Conservation (phyloP, 768 basidiomycete genomes). For the Phaffia tasmanica region DNA sequence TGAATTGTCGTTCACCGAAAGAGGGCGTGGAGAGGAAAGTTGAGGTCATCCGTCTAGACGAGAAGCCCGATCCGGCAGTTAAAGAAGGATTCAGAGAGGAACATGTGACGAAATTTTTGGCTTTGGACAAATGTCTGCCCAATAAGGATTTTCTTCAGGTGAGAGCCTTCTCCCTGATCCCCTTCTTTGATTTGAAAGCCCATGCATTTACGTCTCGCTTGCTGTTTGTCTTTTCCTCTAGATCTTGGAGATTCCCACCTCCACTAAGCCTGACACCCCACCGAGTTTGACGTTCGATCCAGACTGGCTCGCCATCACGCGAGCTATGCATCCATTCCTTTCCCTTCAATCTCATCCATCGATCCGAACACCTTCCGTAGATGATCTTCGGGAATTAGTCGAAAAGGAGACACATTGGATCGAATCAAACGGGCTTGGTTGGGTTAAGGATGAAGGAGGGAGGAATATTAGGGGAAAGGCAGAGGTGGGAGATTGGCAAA, state of each 20-base stretch:
- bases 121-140: conserved; percentile 75
- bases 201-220: neutral
- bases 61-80: conserved; percentile 28
- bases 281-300: conserved; percentile 58
- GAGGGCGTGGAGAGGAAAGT: conserved; percentile 29
- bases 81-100: conserved; percentile 30
- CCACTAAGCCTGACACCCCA: conserved; percentile 22
- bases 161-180: conserved; percentile 10
- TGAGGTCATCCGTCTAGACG: conserved; percentile 18
- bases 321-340: conserved; percentile 71
- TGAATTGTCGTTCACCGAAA: conserved; percentile 30
- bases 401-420: conserved; percentile 59
- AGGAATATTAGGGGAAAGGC: conserved; percentile 24
- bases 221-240: neutral
- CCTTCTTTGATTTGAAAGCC: neutral
- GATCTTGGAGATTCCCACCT: conserved; percentile 29
- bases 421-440: conserved; percentile 25
- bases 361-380: no score
- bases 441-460: conserved; percentile 31
- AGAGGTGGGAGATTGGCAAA: conserved; percentile 50
- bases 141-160: conserved; percentile 72
- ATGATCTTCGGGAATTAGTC: conserved; percentile 46
- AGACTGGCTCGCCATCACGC: conserved; percentile 87
- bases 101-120: conserved; percentile 63
- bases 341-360: conserved; percentile 41